Evolutionary conservation across 2,329 filamentous ascomycete species (phyloP).

Genomic region (Sporothrix schenckii): DNA sequence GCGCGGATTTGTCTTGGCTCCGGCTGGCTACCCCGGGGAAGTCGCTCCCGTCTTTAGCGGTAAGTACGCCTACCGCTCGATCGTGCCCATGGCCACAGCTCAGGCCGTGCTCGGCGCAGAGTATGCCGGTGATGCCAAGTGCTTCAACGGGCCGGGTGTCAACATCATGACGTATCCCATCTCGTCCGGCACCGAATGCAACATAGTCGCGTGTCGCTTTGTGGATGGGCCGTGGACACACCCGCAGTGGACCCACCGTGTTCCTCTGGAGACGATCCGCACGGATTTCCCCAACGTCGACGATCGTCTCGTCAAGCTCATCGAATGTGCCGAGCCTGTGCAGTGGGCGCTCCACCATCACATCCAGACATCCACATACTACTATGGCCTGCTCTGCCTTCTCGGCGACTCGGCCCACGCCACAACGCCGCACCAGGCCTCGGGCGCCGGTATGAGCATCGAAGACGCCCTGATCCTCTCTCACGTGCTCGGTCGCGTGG

Average conservation of each 20-base stretch:
- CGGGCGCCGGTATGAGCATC: conserved; percentile 35
- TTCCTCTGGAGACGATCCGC: conserved; percentile 37
- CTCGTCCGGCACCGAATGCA: conserved; percentile 32
- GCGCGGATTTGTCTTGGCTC: conserved; percentile 54
- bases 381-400: conserved; percentile 53
- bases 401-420: conserved; percentile 62
- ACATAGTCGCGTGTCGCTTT: conserved; percentile 34
- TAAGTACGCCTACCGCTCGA: conserved; percentile 62
- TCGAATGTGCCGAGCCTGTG: conserved; percentile 24
- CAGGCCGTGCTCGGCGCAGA: conserved; percentile 50
- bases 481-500: conserved; percentile 26
- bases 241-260: conserved; percentile 44
- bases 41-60: conserved; percentile 51
- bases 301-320: conserved; percentile 22
- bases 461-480: conserved; percentile 37
- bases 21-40: conserved; percentile 6
- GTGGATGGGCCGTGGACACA: conserved; percentile 26
- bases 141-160: conserved; percentile 43
- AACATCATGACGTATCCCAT: conserved; percentile 44
- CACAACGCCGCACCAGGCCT: conserved; percentile 35
- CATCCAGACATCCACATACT: conserved; percentile 51
- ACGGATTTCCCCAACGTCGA: conserved; percentile 23
- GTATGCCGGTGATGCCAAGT: conserved; percentile 33
- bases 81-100: conserved; percentile 54
- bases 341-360: conserved; percentile 33